A percentile compares a stretch with the other conserved stretches of the same genome.
Conservation (phyloP, 257 asterid genomes). For the Primulina tabacum region DNA sequence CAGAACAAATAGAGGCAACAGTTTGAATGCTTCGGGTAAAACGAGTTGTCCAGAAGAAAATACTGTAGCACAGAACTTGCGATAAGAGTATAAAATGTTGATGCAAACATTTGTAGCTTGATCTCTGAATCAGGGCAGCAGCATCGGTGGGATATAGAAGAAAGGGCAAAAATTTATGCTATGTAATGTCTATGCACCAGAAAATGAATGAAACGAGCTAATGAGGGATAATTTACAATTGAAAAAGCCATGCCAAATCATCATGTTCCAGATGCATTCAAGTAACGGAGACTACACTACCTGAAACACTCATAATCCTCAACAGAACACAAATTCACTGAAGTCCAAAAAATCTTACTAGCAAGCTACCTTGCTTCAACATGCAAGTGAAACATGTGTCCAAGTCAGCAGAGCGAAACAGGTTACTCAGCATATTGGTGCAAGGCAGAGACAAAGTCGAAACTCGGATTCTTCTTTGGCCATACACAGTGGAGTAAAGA, state of each 20-base stretch:
- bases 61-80: slow-evolving; percentile 94
- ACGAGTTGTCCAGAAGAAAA: slow-evolving; percentile 88
- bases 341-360: slow-evolving; percentile 19
- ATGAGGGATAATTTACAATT: slow-evolving; percentile 10
- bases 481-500: slow-evolving; percentile 88
- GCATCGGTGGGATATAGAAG: not conserved
- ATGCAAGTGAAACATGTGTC: slow-evolving; percentile 79
- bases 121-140: slow-evolving; percentile 28
- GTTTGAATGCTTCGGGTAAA: slow-evolving; percentile 57
- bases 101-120: slow-evolving; percentile 57
- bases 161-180: slow-evolving; percentile 9
- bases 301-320: not conserved
- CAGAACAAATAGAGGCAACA: slow-evolving; percentile 44
- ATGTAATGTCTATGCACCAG: not conserved
- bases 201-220: slow-evolving; percentile 13
- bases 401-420: slow-evolving; percentile 95
- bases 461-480: slow-evolving; percentile 96
- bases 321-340: not conserved
- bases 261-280: slow-evolving; percentile 17
- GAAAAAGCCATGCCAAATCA: slow-evolving; percentile 8
- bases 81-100: slow-evolving; percentile 83
- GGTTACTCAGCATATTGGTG: slow-evolving; percentile 85
- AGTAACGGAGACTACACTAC: slow-evolving; percentile 15
- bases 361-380: slow-evolving; percentile 73
- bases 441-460: slow-evolving; percentile 92